These are phyloP conservation scores for Parasitella parasitica DNA, from an alignment of 371 early-diverging fungal species.

Conservation along the genomic window DNA sequence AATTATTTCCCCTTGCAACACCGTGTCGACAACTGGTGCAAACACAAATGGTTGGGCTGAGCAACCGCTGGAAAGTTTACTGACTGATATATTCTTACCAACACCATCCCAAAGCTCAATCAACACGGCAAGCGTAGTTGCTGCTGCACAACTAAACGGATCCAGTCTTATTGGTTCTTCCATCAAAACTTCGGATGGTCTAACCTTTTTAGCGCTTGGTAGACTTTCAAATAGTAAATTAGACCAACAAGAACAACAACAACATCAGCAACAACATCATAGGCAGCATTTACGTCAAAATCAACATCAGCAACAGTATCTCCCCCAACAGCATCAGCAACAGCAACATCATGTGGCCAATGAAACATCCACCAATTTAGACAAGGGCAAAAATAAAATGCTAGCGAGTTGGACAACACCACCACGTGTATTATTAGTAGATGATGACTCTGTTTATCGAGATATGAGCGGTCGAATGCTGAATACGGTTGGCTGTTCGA, in stretches of 20 bases:
- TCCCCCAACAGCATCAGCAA: neutral
- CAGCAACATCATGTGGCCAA: neutral
- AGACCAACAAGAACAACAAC: neutral
- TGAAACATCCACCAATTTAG: neutral
- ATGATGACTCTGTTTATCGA: constrained; percentile 74
- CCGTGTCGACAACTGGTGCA: neutral
- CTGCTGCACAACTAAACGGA: constrained; percentile 18
- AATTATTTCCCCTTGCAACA: neutral
- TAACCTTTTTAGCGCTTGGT: constrained; percentile 15
- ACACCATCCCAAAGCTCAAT: constrained; percentile 3
- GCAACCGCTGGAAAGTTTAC: constrained; percentile 12
- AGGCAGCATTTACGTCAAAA: neutral
- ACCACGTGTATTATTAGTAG: constrained; percentile 75
- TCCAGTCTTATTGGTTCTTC: constrained; percentile 15
- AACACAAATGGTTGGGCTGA: constrained; percentile 3
- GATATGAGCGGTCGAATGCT: constrained; percentile 62
- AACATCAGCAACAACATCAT: neutral
- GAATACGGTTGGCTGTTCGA: constrained; percentile 69
- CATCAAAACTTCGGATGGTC: constrained; percentile 13
- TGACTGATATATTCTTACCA: constrained; percentile 20
- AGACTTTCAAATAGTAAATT: constrained; percentile 3
- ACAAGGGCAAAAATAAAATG: constrained; percentile 28
- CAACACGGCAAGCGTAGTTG: constrained; percentile 13
- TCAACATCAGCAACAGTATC: neutral
- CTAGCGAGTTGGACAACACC: constrained; percentile 58